Conservation (phyloP, 129 eudicot genomes). For the Solidago caesia region DNA sequence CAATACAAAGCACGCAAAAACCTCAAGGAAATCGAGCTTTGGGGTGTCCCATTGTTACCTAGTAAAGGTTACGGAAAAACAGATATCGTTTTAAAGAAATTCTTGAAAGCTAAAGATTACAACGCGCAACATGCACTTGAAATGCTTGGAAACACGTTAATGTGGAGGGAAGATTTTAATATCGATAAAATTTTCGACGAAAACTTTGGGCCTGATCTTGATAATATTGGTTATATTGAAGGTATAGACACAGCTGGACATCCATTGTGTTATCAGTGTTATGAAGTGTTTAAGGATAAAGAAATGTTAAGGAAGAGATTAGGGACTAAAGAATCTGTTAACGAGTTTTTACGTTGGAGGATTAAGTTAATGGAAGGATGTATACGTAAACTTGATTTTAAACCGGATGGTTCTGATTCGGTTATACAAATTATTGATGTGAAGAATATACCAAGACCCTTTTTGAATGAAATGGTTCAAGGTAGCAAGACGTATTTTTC, state of each 20-base stretch:
- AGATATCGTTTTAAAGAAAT: slow-evolving; percentile 58
- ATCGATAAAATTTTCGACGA: slow-evolving; percentile 42
- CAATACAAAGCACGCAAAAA: slow-evolving; percentile 31
- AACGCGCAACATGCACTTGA: slow-evolving; percentile 57
- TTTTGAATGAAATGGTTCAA: slow-evolving; percentile 49
- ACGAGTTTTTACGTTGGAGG: slow-evolving; percentile 65
- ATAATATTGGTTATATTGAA: slow-evolving; percentile 35
- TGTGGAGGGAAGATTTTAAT: slow-evolving; percentile 60
- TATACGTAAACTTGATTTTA: slow-evolving; percentile 44
- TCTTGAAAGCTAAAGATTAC: slow-evolving; percentile 64
- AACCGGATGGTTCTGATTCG: slow-evolving; percentile 51
- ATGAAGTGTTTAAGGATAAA: slow-evolving; percentile 39
- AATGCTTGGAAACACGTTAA: slow-evolving; percentile 50
- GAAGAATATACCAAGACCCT: slow-evolving; percentile 55
- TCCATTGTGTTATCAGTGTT: slow-evolving; percentile 52
- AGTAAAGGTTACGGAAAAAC: slow-evolving; percentile 51
- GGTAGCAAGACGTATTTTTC: slow-evolving; percentile 45
- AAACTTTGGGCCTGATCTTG: slow-evolving; percentile 39
- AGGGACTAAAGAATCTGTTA: slow-evolving; percentile 30
- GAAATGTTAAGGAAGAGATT: slow-evolving; percentile 33
- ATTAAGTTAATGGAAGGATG: slow-evolving; percentile 63
- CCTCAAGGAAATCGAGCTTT: slow-evolving; percentile 41
- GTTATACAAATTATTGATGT: slow-evolving; percentile 64
- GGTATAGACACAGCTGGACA: slow-evolving; percentile 59
- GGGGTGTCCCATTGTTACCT: slow-evolving; percentile 91